Base-by-base conservation (phyloP, 1,284 basidiomycete species). In the Naganishia sp. region DNA sequence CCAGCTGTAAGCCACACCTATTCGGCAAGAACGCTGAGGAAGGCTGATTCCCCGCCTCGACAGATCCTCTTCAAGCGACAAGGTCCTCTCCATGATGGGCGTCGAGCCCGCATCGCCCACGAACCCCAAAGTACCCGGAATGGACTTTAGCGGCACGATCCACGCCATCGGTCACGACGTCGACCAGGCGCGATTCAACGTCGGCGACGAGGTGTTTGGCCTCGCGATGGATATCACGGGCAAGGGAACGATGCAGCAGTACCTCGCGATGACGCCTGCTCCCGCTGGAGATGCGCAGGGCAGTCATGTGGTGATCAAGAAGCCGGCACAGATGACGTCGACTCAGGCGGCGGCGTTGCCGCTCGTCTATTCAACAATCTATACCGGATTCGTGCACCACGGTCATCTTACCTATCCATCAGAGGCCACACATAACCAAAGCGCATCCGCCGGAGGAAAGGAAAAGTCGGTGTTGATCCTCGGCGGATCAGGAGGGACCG, bases 401-500 rank as follows among this genome's bases (percentile, higher is more conserved):
- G 80, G 79, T 0, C 71, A 81, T 25, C 66, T 86, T 25, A 61
- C 59, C n/a, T 61, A 52, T n/a, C 59, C 59, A 0, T 61, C 59
- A 6, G 28, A 21, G 15, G 59, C 59, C 6, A 61, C 48, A 23
- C 59, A 61, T 16, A 67, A 69, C 6, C 68, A 73, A 48, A 23
- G 52, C 15, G 60, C 68, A 7, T 76, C 84, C 70, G 71, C 78
- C 2, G 82, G 82, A 0, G 46, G 36, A 68, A 23, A 68, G 28
- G 57, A 68, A 59, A 67, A 57, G 49, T 70, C 33, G 0, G 78
- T 90, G 5, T 83, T 89, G 68, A 80, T 90, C 68, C 86, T 88
- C 53, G 88, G 88, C 0, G 88, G 86, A 0, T 86, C 84, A 21
- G 84, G 86, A 1, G 78, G 84, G 2, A 86, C 88, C 1, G 89